Conservation (phyloP, 805 yeast species). For the Starmera amethionina region DNA sequence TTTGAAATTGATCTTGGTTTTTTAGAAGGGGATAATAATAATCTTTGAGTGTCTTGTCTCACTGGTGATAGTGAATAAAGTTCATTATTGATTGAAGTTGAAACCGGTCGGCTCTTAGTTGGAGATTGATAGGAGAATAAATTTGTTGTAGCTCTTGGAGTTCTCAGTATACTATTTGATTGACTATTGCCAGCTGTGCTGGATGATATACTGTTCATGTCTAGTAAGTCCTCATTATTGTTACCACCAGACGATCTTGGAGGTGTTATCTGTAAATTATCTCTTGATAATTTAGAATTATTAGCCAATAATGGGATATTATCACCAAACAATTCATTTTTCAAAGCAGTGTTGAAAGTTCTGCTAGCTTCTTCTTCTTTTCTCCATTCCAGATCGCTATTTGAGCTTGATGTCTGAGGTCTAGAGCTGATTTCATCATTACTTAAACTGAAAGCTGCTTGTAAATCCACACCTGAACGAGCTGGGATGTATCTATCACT, state of each 20-base stretch:
- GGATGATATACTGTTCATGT: too few relatives aligned
- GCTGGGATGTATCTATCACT: slow-evolving; percentile 86
- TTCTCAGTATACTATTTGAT: slow-evolving; percentile 16
- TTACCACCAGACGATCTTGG: slow-evolving; percentile 19
- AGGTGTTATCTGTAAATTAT: slow-evolving; percentile 19
- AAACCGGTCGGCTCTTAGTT: slow-evolving; percentile 46
- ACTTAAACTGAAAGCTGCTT: slow-evolving; percentile 48
- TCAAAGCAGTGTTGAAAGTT: slow-evolving; percentile 77
- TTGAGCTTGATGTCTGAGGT: slow-evolving; percentile 20
- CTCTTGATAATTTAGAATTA: slow-evolving; percentile 22
- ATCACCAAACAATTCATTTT: slow-evolving; percentile 88
- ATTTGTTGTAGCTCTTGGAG: slow-evolving; percentile 38
- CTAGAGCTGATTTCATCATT: slow-evolving; percentile 16
- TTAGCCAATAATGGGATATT: slow-evolving; percentile 43
- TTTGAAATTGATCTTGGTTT: slow-evolving; percentile 69
- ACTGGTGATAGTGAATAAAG: slow-evolving; percentile 80
- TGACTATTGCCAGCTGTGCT: neutral
- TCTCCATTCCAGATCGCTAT: slow-evolving; percentile 56
- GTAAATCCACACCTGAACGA: slow-evolving; percentile 77
- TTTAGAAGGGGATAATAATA: slow-evolving; percentile 74
- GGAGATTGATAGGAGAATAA: slow-evolving; percentile 68
- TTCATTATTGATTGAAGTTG: slow-evolving; percentile 57
- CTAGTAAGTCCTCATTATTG: neutral
- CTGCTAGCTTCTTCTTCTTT: slow-evolving; percentile 77
- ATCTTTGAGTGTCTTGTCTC: slow-evolving; percentile 74